A percentile compares a stretch with the other conserved stretches of the same genome.
Evolutionary conservation across 441 rosid species (phyloP).

Genomic region (Erodium moschatum): DNA sequence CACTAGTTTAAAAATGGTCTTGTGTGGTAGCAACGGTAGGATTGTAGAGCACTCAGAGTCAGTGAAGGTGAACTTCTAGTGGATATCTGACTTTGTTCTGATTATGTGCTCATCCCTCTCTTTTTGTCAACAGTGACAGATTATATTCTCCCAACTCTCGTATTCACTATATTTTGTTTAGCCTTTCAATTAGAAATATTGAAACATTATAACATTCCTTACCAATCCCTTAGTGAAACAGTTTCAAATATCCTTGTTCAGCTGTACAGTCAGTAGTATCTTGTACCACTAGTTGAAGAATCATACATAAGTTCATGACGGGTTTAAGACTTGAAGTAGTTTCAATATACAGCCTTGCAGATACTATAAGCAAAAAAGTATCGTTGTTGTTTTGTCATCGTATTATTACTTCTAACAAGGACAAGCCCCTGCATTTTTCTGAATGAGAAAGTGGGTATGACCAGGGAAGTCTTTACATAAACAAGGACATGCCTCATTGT

Average conservation of each 20-base stretch:
- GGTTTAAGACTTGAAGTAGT: not conserved
- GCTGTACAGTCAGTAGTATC: not conserved
- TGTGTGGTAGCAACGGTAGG: not conserved
- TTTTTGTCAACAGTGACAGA: constrained; percentile 1
- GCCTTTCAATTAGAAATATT: constrained; percentile 4
- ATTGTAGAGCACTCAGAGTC: constrained; percentile 4
- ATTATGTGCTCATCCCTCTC: not conserved
- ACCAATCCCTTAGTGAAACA: not conserved
- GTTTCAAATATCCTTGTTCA: not conserved
- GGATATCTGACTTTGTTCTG: constrained; percentile 4
- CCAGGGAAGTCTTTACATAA: not conserved
- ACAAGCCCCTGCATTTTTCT: not conserved
- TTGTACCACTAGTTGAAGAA: not conserved
- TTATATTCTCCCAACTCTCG: not conserved
- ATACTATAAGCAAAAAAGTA: not conserved
- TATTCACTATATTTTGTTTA: constrained; percentile 1
- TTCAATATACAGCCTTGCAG: not conserved
- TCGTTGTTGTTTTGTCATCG: not conserved
- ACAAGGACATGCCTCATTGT: no score
- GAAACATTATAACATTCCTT: not conserved
- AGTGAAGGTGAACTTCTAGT: not conserved
- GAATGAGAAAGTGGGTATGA: constrained; percentile 2
- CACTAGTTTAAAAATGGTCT: not conserved
- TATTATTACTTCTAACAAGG: not conserved
- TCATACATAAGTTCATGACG: not conserved